Evolutionary conservation across 2,329 filamentous ascomycete species (phyloP).

Genomic region (Fusarium decemcellulare): DNA sequence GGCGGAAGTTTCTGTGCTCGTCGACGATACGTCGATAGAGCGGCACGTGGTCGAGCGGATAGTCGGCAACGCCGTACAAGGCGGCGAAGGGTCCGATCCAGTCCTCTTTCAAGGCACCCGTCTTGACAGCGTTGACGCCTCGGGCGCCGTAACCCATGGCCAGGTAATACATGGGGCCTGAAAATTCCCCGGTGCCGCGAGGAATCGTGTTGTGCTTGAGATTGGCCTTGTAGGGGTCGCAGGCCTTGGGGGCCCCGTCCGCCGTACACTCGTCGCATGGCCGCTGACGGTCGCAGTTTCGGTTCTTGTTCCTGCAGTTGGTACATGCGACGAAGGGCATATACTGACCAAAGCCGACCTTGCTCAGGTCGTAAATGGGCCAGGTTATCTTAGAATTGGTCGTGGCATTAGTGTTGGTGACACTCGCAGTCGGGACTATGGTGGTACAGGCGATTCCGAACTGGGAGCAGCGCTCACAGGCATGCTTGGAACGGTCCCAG

Average conservation of each 20-base stretch:
- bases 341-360: conserved; percentile 50
- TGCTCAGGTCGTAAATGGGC: conserved; percentile 48
- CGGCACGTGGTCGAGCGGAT: neutral
- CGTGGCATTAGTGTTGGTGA: too few relatives aligned
- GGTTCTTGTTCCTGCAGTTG: conserved; percentile 37
- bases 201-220: conserved; percentile 2
- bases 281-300: conserved; percentile 54
- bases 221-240: neutral
- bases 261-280: conserved; percentile 54
- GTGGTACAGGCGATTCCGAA: conserved; percentile 49
- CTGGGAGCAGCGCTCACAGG: conserved; percentile 46
- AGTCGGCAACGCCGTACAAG: conserved; percentile 23
- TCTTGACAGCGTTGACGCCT: conserved; percentile 44
- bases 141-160: conserved; percentile 45
- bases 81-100: conserved; percentile 43
- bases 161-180: conserved; percentile 54
- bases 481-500: neutral
- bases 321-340: conserved; percentile 46
- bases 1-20: conserved; percentile 16
- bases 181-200: conserved; percentile 5
- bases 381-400: neutral
- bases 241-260: conserved; percentile 1
- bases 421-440: too few relatives aligned
- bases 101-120: conserved; percentile 33
- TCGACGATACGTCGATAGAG: neutral